Base-by-base conservation (phyloP, 192 early-diverging fungal genomes). In the Backusella morwellensis region DNA sequence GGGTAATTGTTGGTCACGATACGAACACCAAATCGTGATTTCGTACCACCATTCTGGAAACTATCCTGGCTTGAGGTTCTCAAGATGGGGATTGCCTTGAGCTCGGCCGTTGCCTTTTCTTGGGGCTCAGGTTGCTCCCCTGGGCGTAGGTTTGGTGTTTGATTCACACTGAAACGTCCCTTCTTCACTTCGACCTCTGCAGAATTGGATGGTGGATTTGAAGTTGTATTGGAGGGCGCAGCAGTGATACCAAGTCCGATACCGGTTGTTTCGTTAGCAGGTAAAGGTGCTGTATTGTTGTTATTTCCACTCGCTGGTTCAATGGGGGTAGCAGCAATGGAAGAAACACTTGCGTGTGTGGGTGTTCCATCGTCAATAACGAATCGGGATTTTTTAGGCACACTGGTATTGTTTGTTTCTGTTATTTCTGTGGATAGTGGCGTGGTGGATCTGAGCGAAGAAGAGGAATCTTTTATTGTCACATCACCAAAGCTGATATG, bases 141-240 rank as follows among this genome's bases (percentile, higher is more conserved):
- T 3, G 75, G 68, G 1, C 68, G 54, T 29, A 63, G 12, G 23
- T 26, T 63, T 11, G 56, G 26, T 6, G 77, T 69, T 34, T 73
- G 73, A 29, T 79, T 79, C 50, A 94, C 90, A 80, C 90, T 92
- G 70, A 94, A 94, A 26, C 93, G 85, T n/a, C 93, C 93, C 68
- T 92, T 94, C 68, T 66, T 59, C 7, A 79, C 34, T 35, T 73
- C 50, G 1, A 26, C 73, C 15, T 79, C 77, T 8, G 56, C 4
- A 63, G 23, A 3, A 23, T 63, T 63, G 23, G 11, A 9, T 26
- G 56, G 56, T 29, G 56, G 21, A 3, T 29, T 63, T 0, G 56
- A 9, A 11, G 23, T 3, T 63, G 56, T 11, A 32, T 29, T 63
- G 23, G 56, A 63, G 21, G 23, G 56, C 26, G 56, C 56, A 12